Conservation (phyloP, 208 protist species). For the Leishmania martiniquensis region DNA sequence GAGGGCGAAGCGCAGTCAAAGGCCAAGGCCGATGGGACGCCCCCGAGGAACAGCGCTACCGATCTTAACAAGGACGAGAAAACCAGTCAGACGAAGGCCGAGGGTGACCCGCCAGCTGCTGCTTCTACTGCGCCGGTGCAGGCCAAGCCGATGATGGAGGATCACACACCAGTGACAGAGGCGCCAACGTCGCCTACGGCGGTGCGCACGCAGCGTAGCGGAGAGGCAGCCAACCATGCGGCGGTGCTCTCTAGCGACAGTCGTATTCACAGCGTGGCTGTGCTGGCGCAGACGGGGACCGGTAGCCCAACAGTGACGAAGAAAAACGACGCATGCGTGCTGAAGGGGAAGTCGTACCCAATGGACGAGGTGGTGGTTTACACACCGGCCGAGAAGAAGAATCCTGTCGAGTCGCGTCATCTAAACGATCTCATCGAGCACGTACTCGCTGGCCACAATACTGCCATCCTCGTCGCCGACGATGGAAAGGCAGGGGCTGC, state of each 20-base stretch:
- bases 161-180: slow-evolving; percentile 15
- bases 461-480: slow-evolving; percentile 49
- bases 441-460: slow-evolving; percentile 58
- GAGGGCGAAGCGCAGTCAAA: slow-evolving; percentile 4
- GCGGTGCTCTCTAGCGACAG: slow-evolving; percentile 27
- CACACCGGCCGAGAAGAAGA: slow-evolving; percentile 22
- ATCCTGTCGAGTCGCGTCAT: slow-evolving; percentile 20
- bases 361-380: slow-evolving; percentile 46
- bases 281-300: slow-evolving; percentile 11
- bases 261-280: slow-evolving; percentile 28
- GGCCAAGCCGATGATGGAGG: slow-evolving; percentile 28
- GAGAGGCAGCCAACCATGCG: slow-evolving; percentile 3
- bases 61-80: slow-evolving; percentile 27
- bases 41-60: slow-evolving; percentile 6
- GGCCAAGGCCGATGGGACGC: slow-evolving; percentile 1
- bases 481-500: slow-evolving; percentile 35
- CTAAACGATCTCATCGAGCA: slow-evolving; percentile 48
- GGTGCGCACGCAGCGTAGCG: slow-evolving; percentile 3
- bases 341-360: slow-evolving; percentile 28
- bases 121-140: neutral
- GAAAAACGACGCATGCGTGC: slow-evolving; percentile 25
- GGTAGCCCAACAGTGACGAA: slow-evolving; percentile 15
- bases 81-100: neutral
- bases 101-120: neutral
- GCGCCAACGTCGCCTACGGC: slow-evolving; percentile 27